Evolutionary conservation across 2,329 filamentous ascomycete genomes (phyloP).

Genomic region (Apiospora pterosperma): DNA sequence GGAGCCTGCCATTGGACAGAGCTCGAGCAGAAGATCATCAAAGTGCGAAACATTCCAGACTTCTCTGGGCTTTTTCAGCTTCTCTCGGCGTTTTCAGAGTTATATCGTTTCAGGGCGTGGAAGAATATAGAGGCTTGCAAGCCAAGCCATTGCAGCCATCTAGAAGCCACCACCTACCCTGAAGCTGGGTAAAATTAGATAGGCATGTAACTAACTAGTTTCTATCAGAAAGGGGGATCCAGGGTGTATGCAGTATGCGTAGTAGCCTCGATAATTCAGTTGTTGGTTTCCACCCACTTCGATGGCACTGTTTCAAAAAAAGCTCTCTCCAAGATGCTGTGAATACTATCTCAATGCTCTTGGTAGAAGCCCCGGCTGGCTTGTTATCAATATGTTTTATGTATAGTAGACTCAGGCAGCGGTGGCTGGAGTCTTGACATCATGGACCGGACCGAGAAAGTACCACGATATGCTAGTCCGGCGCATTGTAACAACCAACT

Average conservation of each 20-base stretch:
- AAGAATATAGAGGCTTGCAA: background rate
- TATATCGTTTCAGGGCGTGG: background rate
- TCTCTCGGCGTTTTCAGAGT: too few relatives aligned
- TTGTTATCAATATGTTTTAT: background rate
- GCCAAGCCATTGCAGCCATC: background rate
- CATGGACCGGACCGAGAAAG: constrained; percentile 13
- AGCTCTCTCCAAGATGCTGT: too few relatives aligned
- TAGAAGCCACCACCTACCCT: background rate
- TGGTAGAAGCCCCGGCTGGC: too few relatives aligned
- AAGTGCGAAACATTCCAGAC: background rate
- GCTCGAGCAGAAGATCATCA: background rate
- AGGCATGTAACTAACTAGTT: background rate
- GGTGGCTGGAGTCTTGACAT: constrained; percentile 20
- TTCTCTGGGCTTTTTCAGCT: background rate
- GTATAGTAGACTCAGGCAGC: background rate
- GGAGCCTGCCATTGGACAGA: background rate
- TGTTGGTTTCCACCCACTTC: too few relatives aligned
- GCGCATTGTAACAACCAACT: background rate
- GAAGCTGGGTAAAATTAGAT: background rate
- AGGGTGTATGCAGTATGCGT: too few relatives aligned
- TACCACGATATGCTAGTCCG: background rate
- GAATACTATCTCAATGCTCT: too few relatives aligned
- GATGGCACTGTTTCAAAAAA: too few relatives aligned
- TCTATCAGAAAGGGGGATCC: background rate
- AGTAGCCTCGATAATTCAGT: too few relatives aligned